Evolutionary conservation across 2,329 filamentous ascomycete species (phyloP), one percentile per base, ranked within the genome.

Genomic region (Teratosphaeria zuluensis): DNA sequence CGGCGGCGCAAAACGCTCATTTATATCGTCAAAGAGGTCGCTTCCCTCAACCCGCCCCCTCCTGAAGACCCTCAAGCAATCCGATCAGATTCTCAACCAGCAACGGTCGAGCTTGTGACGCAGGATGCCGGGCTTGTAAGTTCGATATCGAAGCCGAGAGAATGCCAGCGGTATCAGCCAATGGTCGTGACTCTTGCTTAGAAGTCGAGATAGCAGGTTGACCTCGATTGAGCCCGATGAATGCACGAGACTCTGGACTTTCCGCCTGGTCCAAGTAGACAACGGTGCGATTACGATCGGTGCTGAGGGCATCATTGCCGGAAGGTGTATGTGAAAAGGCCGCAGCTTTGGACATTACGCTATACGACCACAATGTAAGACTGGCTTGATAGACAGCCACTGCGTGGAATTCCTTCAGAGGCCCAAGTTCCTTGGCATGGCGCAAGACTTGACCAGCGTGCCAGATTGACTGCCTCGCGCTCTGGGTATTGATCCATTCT

Each of bases 391-490:
- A 48, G n/a, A 48, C 77, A 0, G 81, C 83, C 7, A 89, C 80
- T 0, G 85, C 84, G 63, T 83, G 82, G 69, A 88, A 88, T 61
- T 85, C 83, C 53, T 82, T 80, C 16, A 69, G 56, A 42, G 60
- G 58, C 2, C 63, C 65, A 52, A 66, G 64, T 57, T 68, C 66
- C 42, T 68, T 67, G 2, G 46, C 55, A 12, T 63, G 58, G 4
- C 82, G 78, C 8, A 89, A 68, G 1, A 86, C 77, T 68, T 88
- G 86, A 0, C 83, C 85, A 1, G 86, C 85, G 63, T 85, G 83
- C 80, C 82, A 88, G 1, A 87, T 67, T 11, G 84, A 81, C 56
- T 79, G 78, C 30, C 84, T 77, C 5, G 83, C 79, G 35, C 82
- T 77, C 1, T 72, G 61, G 55, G 75, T 81, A 38, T 77, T 73